These are phyloP conservation scores for Trichopus zeylanicus DNA, from an alignment of 116 monocot species.

Conservation along the genomic window DNA sequence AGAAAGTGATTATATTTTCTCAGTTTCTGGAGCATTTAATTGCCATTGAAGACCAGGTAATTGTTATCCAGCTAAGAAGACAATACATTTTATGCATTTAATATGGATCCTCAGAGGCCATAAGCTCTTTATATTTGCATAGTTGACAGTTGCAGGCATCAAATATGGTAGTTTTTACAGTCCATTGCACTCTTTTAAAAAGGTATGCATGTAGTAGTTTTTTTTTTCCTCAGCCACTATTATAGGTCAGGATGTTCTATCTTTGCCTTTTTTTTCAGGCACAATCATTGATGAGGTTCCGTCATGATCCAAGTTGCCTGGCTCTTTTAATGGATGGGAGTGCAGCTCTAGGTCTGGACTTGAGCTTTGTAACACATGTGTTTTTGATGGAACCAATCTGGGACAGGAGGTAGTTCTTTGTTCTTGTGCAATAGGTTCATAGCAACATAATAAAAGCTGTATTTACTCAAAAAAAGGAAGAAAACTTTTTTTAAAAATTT, in stretches of 20 bases:
- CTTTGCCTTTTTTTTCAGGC: conserved; percentile 31
- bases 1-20: conserved; percentile 95
- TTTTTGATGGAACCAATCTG: conserved; percentile 99
- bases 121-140: conserved; percentile 8
- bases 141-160: conserved; percentile 81
- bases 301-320: conserved; percentile 65
- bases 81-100: background rate
- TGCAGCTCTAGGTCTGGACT: conserved; percentile 91
- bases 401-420: conserved; percentile 75
- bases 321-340: conserved; percentile 97
- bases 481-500: too few relatives aligned
- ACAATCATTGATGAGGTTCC: conserved; percentile 68
- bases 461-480: too few relatives aligned
- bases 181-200: conserved; percentile 69
- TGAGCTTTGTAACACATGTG: conserved; percentile 92
- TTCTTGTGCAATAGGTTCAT: background rate
- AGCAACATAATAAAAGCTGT: background rate
- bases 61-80: background rate
- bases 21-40: conserved; percentile 98
- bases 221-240: background rate
- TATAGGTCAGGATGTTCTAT: background rate
- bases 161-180: conserved; percentile 76
- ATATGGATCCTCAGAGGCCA: background rate
- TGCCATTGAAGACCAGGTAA: conserved; percentile 95
- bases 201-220: conserved; percentile 35